Conservation (phyloP, 768 basidiomycete species). For the Amanita subjunquillea region DNA sequence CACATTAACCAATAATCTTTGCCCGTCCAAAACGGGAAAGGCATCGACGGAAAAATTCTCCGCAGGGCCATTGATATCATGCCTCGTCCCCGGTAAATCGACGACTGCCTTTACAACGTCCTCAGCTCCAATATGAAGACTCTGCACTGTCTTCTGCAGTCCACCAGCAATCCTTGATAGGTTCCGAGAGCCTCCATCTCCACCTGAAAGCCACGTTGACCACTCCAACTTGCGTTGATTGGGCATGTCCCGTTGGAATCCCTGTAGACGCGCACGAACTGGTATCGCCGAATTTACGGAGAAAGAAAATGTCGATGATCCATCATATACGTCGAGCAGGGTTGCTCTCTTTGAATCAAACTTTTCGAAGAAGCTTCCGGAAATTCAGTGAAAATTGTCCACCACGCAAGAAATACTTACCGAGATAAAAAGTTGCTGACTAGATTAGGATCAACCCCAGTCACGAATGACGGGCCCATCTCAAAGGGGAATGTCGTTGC, state of each 20-base stretch:
- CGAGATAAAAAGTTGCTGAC: constrained; percentile 73
- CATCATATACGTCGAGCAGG: constrained; percentile 68
- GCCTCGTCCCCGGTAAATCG: constrained; percentile 66
- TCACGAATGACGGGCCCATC: constrained; percentile 65
- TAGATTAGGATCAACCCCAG: constrained; percentile 58
- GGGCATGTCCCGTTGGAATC: constrained; percentile 59
- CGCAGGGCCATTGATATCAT: constrained; percentile 69
- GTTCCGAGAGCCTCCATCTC: constrained; percentile 65
- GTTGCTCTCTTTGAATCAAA: constrained; percentile 70
- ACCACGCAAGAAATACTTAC: constrained; percentile 28
- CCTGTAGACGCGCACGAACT: constrained; percentile 63
- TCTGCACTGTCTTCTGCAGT: constrained; percentile 49
- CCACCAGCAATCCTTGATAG: constrained; percentile 55
- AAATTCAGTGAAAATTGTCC: constrained; percentile 7
- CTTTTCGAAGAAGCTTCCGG: constrained; percentile 65
- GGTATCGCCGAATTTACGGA: constrained; percentile 80
- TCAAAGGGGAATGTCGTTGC: constrained; percentile 71
- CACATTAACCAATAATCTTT: constrained; percentile 59
- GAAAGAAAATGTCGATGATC: constrained; percentile 85
- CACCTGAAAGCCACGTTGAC: constrained; percentile 51
- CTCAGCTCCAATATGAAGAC: constrained; percentile 65
- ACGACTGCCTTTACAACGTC: constrained; percentile 49
- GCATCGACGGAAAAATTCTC: constrained; percentile 85
- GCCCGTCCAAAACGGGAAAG: constrained; percentile 61
- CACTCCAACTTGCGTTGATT: constrained; percentile 81